Base-by-base conservation (phyloP, 1,284 basidiomycete genomes). In the Phellinidium pouzarii region DNA sequence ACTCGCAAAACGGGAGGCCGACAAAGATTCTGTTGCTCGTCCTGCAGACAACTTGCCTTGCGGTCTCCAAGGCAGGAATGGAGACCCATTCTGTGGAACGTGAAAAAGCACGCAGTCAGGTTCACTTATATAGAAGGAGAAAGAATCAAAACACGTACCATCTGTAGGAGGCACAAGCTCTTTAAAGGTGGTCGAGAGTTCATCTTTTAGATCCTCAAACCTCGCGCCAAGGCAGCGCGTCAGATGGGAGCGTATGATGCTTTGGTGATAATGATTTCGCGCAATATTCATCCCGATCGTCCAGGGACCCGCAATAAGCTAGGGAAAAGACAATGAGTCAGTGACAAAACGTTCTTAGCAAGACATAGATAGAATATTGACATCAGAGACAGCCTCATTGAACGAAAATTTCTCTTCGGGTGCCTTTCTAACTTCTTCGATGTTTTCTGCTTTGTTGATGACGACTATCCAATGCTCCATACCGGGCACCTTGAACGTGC, bases 11-110 rank as follows among this genome's bases (percentile, higher is more conserved):
- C 9, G 72, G 71, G 14, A 65, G 55, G 5, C 72, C 73, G 7
- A 73, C 68, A 44, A 73, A 69, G 7, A 74, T 60, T 5, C 74
- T 63, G 53, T 74, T 73, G 48, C 64, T 66, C 12, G 63, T 63
- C 8, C 74, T 62, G 50, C 65, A 66, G 1, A 77, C 67, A 34
- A 77, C 65, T 20, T 68, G 61, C 61, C 68, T 66, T 8, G 73
- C 56, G 0, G 66, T 69, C 6, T 63, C 48, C 29, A 67, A 58
- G 2, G 66, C 65, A 2, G 61, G 65, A n/a, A 73, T 48, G 12
- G 59, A 59, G 2, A 62, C 60, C 74, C 75, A 76, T 20, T 66
- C 70, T 71, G 47, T 11, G 29, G n/a, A 3, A 17, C 5, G 54
- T 48, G 50, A 26, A 20, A 27, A 23, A 26, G 4, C 27, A 41